These are phyloP conservation scores for Mucor sp. DNA, from an alignment of 371 early-diverging fungal species.

Conservation along the genomic window DNA sequence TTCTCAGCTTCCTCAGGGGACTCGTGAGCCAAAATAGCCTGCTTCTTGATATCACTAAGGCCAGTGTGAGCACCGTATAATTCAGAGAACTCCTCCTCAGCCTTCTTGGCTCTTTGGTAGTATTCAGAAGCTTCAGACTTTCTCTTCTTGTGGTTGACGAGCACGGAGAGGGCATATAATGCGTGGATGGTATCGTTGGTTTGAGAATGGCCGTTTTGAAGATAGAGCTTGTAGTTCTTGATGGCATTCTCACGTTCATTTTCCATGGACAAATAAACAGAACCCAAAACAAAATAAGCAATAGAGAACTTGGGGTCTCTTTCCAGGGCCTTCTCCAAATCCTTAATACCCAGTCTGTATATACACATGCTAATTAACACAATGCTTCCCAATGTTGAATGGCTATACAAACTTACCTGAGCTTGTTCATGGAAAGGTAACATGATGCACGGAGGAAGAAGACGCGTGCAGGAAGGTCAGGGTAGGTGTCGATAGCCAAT, in stretches of 20 bases:
- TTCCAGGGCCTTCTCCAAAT: constrained; percentile 57
- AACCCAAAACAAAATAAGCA: constrained; percentile 61
- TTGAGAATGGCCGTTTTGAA: constrained; percentile 59
- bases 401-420: constrained; percentile 35
- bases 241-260: constrained; percentile 60
- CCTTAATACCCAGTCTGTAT: constrained; percentile 56
- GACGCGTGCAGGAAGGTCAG: constrained; percentile 60
- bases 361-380: not conserved
- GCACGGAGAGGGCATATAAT: constrained; percentile 57
- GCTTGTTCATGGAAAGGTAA: constrained; percentile 56
- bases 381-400: no score
- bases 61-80: constrained; percentile 60
- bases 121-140: constrained; percentile 55
- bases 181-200: constrained; percentile 61
- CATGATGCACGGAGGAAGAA: constrained; percentile 66
- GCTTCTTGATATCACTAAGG: constrained; percentile 61
- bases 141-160: constrained; percentile 55
- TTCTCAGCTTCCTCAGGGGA: constrained; percentile 37
- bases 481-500: constrained; percentile 63
- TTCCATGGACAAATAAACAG: constrained; percentile 51
- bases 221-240: constrained; percentile 56
- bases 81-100: constrained; percentile 59
- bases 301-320: constrained; percentile 54
- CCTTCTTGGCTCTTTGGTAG: constrained; percentile 55
- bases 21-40: constrained; percentile 54